phyloP scores from a whole-genome alignment of 345 rosid genomes.

The Melaleuca quinquenervia region DNA sequence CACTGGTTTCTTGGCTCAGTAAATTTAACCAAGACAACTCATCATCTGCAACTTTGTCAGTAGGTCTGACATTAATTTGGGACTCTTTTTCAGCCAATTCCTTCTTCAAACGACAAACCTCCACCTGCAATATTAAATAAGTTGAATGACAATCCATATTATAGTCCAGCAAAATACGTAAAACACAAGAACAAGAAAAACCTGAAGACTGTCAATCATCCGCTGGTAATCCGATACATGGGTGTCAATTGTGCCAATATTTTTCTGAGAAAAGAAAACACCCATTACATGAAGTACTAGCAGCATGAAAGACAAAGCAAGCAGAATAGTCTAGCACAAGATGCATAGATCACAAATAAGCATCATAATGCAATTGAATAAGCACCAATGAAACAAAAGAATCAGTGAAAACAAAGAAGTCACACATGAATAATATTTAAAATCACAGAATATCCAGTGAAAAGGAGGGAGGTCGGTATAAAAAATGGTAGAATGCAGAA shows the following conservation, averaged over 20 bases:
- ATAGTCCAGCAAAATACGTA: not conserved
- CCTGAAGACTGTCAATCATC: conserved; percentile 98
- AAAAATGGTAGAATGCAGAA: not conserved
- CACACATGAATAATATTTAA: not conserved
- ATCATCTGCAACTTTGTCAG: conserved; percentile 66
- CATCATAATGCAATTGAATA: not conserved
- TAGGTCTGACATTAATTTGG: conserved; percentile 55
- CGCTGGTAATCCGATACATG: conserved; percentile 92
- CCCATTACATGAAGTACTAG: not conserved
- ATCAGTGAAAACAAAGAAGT: not conserved
- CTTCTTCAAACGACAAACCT: conserved; percentile 71
- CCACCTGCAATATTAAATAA: conserved; percentile 29
- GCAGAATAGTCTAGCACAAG: not conserved
- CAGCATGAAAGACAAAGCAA: not conserved
- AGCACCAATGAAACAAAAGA: not conserved
- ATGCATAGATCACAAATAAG: not conserved
- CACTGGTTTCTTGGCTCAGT: conserved; percentile 87
- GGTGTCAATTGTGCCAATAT: conserved; percentile 78
- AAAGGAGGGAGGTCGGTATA: not conserved
- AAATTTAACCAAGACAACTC: conserved; percentile 84
- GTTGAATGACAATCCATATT: not conserved
- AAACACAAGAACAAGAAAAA: not conserved
- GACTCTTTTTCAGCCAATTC: conserved; percentile 86
- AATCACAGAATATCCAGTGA: not conserved
- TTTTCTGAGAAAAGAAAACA: conserved; percentile 44